Evolutionary conservation across 2,329 filamentous ascomycete species (phyloP).

Genomic region (Paramyrothecium roridum): DNA sequence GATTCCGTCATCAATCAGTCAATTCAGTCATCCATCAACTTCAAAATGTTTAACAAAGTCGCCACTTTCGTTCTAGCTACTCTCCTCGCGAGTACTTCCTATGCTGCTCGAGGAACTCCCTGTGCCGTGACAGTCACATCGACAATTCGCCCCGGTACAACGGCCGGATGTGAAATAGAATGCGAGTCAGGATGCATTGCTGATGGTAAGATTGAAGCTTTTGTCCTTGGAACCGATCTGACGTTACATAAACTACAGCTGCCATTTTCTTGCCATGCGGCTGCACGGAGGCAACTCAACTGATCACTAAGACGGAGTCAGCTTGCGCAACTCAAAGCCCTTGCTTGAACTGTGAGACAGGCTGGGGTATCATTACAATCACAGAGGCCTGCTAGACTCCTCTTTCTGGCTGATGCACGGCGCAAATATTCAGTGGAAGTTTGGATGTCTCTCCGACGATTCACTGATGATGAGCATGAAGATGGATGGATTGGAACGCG

Average conservation of each 20-base stretch:
- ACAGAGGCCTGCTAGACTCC: not conserved
- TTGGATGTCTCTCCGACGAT: too few species aligned
- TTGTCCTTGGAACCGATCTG: not conserved
- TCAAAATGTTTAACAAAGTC: not conserved
- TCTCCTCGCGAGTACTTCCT: not conserved
- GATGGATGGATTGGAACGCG: too few species aligned
- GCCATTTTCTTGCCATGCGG: not conserved
- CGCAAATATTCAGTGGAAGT: too few species aligned
- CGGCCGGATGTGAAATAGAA: not conserved
- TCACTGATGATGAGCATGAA: too few species aligned
- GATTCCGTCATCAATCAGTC: not conserved
- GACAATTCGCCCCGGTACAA: not conserved
- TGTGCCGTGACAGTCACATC: not conserved
- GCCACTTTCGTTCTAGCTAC: not conserved
- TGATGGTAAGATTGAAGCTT: not conserved
- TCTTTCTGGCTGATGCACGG: too few species aligned
- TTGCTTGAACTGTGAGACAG: not conserved
- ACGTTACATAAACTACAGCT: not conserved
- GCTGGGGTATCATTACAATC: not conserved
- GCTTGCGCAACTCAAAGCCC: not conserved
- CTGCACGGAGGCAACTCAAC: not conserved
- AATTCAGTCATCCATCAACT: not conserved
- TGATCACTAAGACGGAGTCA: not conserved
- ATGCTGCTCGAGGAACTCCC: not conserved
- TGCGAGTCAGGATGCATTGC: not conserved